These are phyloP conservation scores for Didymella pomorum DNA, from an alignment of 2,329 filamentous ascomycete genomes.

Conservation along the genomic window DNA sequence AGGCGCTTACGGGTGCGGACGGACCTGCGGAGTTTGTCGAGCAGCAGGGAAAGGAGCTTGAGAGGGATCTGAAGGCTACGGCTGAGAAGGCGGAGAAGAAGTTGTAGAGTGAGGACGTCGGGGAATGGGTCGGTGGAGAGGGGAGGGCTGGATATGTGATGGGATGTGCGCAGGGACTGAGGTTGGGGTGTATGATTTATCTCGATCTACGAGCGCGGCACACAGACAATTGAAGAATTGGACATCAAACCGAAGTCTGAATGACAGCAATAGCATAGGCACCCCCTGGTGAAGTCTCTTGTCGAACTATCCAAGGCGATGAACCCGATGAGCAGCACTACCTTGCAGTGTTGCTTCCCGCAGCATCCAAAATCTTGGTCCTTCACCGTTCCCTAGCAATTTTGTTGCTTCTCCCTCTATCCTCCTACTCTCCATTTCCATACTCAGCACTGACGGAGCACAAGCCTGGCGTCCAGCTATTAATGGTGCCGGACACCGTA, in stretches of 20 bases:
- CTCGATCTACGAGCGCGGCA: conserved; percentile 13
- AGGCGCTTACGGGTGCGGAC: conserved; percentile 47
- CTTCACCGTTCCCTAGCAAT: no score
- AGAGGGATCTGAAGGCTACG: conserved; percentile 43
- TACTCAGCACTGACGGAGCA: no score
- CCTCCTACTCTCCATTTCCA: no score
- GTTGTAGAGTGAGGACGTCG: conserved; percentile 23
- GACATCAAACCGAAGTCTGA: neutral
- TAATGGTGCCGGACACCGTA: no score
- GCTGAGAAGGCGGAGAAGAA: conserved; percentile 41
- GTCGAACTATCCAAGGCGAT: neutral
- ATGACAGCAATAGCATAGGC: neutral
- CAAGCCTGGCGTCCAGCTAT: no score
- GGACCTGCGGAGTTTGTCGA: conserved; percentile 48
- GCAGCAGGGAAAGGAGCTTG: conserved; percentile 46
- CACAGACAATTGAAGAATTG: conserved; percentile 7
- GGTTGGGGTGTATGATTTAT: conserved; percentile 15
- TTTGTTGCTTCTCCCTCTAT: no score
- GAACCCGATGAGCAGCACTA: no score
- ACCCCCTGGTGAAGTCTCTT: neutral
- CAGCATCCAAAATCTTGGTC: no score
- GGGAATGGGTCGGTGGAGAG: neutral
- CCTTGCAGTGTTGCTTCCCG: no score
- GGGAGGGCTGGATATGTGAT: conserved; percentile 1
- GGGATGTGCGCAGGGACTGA: neutral